Conservation (phyloP, 1,284 basidiomycete species). For the Sphagnurus paluster region DNA sequence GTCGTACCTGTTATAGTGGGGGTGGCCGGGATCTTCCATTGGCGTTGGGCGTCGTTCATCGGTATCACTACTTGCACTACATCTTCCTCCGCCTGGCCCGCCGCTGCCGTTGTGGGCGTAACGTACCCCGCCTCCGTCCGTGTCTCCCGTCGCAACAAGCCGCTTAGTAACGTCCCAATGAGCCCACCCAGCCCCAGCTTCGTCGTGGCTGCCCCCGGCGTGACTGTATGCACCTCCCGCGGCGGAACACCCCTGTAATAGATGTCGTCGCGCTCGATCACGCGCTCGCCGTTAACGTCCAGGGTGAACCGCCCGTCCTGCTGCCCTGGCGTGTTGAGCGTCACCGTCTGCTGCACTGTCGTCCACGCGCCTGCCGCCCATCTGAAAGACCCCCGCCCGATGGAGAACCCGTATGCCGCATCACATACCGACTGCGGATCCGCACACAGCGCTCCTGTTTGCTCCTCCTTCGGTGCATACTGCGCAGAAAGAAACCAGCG, state of each 20-base stretch:
- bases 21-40: conserved; percentile 9
- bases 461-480: conserved; percentile 67
- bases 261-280: conserved; percentile 55
- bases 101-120: background rate
- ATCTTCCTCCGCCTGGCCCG: background rate
- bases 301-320: conserved; percentile 51
- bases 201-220: background rate
- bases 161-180: conserved; percentile 19
- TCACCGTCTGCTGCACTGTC: conserved; percentile 36
- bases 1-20: background rate
- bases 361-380: conserved; percentile 72
- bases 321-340: conserved; percentile 68
- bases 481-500: conserved; percentile 23
- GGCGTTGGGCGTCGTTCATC: conserved; percentile 12
- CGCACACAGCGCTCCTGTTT: conserved; percentile 56
- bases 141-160: conserved; percentile 3
- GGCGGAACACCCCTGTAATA: conserved; percentile 53
- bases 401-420: conserved; percentile 63
- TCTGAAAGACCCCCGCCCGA: conserved; percentile 74
- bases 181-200: conserved; percentile 15
- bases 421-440: conserved; percentile 63
- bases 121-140: background rate
- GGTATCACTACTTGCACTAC: background rate
- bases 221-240: background rate
- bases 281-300: conserved; percentile 53